Conservation (phyloP, 2,329 filamentous ascomycete species). For the Exophiala lecanii-corni region DNA sequence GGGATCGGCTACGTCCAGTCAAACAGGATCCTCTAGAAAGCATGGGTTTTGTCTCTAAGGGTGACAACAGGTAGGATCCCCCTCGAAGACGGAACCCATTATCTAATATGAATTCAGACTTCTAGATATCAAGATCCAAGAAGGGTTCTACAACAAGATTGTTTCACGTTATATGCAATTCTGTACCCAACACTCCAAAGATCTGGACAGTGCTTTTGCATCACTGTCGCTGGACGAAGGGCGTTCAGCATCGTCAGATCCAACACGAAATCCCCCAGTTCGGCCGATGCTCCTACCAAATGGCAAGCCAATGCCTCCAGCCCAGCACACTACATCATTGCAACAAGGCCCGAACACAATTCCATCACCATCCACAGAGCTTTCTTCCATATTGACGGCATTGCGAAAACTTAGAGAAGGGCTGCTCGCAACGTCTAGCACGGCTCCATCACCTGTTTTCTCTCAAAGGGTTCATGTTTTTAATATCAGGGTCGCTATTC, state of each 20-base stretch:
- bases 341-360: constrained; percentile 19
- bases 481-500: constrained; percentile 76
- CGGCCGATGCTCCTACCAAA: constrained; percentile 12
- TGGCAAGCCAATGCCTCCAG: constrained; percentile 8
- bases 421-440: constrained; percentile 66
- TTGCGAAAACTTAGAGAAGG: constrained; percentile 90
- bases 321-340: constrained; percentile 9
- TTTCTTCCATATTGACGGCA: constrained; percentile 72
- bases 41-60: constrained; percentile 85
- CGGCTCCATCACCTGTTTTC: constrained; percentile 67
- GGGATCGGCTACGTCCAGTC: constrained; percentile 68
- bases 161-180: constrained; percentile 86
- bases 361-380: constrained; percentile 50
- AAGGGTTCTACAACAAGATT: constrained; percentile 81
- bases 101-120: constrained; percentile 48
- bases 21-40: constrained; percentile 72
- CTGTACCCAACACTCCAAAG: constrained; percentile 69
- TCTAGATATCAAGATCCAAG: constrained; percentile 71
- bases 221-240: constrained; percentile 48
- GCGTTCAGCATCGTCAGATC: constrained; percentile 32
- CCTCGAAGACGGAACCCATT: constrained; percentile 18
- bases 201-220: constrained; percentile 70
- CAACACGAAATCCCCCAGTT: constrained; percentile 38
- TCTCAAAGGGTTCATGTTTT: constrained; percentile 88
- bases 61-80: constrained; percentile 67